Evolutionary conservation across 2,329 filamentous ascomycete genomes (phyloP).

Genomic region (Fusarium hainanense): DNA sequence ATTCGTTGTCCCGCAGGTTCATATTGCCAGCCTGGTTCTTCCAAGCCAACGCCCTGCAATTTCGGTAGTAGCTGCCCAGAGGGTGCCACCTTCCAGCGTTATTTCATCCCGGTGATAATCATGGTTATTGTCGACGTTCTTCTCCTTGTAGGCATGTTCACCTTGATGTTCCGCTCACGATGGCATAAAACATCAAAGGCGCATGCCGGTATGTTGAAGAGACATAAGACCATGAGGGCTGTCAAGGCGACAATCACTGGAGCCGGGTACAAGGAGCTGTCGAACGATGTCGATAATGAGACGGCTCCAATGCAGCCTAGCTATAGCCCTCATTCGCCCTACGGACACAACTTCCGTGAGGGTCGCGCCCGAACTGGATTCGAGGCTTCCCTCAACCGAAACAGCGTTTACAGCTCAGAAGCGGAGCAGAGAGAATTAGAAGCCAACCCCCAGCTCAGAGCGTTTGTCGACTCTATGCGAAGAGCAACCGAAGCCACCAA

Average conservation of each 20-base stretch:
- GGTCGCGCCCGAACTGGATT: slow-evolving; percentile 49
- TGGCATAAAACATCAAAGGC: slow-evolving; percentile 30
- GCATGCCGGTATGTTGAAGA: slow-evolving; percentile 29
- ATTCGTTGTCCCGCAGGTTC: slow-evolving; percentile 58
- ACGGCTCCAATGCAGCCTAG: slow-evolving; percentile 50
- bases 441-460: slow-evolving; percentile 53
- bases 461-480: slow-evolving; percentile 65
- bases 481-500: slow-evolving; percentile 61
- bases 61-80: slow-evolving; percentile 59
- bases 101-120: slow-evolving; percentile 57
- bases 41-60: slow-evolving; percentile 59
- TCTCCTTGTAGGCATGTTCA: slow-evolving; percentile 49
- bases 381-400: slow-evolving; percentile 51
- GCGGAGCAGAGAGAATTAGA: slow-evolving; percentile 28
- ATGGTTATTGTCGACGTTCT: slow-evolving; percentile 57
- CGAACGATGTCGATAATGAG: slow-evolving; percentile 51
- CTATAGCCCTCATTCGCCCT: slow-evolving; percentile 36
- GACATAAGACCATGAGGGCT: slow-evolving; percentile 44
- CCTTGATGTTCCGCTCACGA: slow-evolving; percentile 35
- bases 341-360: slow-evolving; percentile 25
- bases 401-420: slow-evolving; percentile 45
- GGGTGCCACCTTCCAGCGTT: slow-evolving; percentile 56
- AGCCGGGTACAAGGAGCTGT: slow-evolving; percentile 49
- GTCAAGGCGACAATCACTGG: slow-evolving; percentile 47
- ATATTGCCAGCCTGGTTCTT: slow-evolving; percentile 63